Evolutionary conservation across 345 rosid genomes (phyloP).

Genomic region (Erodium maritimum): DNA sequence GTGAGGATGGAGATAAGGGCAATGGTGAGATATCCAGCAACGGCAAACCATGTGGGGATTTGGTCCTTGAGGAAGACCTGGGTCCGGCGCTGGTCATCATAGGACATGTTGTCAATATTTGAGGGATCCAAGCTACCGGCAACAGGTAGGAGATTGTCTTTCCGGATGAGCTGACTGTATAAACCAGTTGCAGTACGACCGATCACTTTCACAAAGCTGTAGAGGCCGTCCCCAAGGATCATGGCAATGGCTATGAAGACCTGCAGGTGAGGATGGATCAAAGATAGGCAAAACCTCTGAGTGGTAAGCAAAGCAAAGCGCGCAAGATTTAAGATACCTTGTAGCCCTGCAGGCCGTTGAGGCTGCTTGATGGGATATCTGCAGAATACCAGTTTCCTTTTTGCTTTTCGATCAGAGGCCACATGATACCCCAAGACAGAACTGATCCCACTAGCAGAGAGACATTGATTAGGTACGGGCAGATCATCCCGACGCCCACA

Average conservation of each 20-base stretch:
- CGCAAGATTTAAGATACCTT: slow-evolving; percentile 4
- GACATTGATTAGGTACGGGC: slow-evolving; percentile 14
- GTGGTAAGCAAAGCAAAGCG: too few species aligned
- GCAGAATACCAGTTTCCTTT: slow-evolving; percentile 12
- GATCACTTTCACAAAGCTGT: slow-evolving; percentile 17
- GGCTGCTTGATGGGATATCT: slow-evolving; percentile 3
- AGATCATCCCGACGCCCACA: slow-evolving; percentile 17
- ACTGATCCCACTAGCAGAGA: slow-evolving; percentile 13
- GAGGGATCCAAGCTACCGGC: neutral
- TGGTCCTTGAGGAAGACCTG: slow-evolving; percentile 15
- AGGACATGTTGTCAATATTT: slow-evolving; percentile 3
- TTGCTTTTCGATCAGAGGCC: slow-evolving; percentile 16
- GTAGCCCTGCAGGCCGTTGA: slow-evolving; percentile 15
- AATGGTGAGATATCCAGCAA: slow-evolving; percentile 2
- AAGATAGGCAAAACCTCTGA: neutral
- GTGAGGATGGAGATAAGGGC: slow-evolving; percentile 12
- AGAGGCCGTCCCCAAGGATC: slow-evolving; percentile 17
- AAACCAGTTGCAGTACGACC: slow-evolving; percentile 6
- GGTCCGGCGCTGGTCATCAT: slow-evolving; percentile 12
- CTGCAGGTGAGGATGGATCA: neutral
- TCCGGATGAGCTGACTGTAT: neutral
- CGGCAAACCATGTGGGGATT: slow-evolving; percentile 14
- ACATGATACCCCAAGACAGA: slow-evolving; percentile 19
- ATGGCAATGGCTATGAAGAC: slow-evolving; percentile 13
- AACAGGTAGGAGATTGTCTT: slow-evolving; percentile 2